phyloP scores from a whole-genome alignment of 495 filamentous ascomycete genomes.

The Peziza echinospora region DNA sequence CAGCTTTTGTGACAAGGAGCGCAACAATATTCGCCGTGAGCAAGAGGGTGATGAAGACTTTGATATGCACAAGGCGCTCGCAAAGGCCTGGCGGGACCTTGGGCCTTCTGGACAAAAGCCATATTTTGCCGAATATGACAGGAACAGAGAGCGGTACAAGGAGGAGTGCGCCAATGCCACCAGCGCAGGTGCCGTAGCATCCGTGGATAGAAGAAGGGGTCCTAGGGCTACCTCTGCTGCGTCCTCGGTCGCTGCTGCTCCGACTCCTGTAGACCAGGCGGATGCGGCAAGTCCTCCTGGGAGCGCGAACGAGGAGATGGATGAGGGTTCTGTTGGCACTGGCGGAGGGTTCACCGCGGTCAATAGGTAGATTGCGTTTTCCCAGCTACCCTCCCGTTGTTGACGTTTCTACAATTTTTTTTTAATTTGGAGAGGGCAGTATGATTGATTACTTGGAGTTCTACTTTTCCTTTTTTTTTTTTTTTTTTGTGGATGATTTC shows the following conservation, averaged over 20 bases:
- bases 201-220: slow-evolving; percentile 9
- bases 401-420: too few relatives aligned
- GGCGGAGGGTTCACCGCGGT: slow-evolving; percentile 23
- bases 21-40: slow-evolving; percentile 15
- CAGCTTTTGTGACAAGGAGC: slow-evolving; percentile 21
- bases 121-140: slow-evolving; percentile 20
- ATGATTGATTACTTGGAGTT: too few relatives aligned
- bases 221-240: slow-evolving; percentile 13
- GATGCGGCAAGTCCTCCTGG: slow-evolving; percentile 12
- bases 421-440: too few relatives aligned
- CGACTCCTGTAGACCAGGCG: slow-evolving; percentile 11
- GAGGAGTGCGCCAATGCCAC: background rate
- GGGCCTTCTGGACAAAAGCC: slow-evolving; percentile 19
- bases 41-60: slow-evolving; percentile 20
- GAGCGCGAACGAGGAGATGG: slow-evolving; percentile 18
- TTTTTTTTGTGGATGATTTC: too few relatives aligned
- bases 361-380: slow-evolving; percentile 14
- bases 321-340: slow-evolving; percentile 11
- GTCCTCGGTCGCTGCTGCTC: slow-evolving; percentile 11
- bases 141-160: slow-evolving; percentile 16
- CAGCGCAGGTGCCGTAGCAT: background rate
- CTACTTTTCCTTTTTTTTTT: too few relatives aligned
- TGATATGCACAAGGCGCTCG: slow-evolving; percentile 21
- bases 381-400: too few relatives aligned
- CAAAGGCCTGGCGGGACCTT: slow-evolving; percentile 20